phyloP scores from a whole-genome alignment of 176 grass and related monocot genomes.

The Panicum miliaceum region DNA sequence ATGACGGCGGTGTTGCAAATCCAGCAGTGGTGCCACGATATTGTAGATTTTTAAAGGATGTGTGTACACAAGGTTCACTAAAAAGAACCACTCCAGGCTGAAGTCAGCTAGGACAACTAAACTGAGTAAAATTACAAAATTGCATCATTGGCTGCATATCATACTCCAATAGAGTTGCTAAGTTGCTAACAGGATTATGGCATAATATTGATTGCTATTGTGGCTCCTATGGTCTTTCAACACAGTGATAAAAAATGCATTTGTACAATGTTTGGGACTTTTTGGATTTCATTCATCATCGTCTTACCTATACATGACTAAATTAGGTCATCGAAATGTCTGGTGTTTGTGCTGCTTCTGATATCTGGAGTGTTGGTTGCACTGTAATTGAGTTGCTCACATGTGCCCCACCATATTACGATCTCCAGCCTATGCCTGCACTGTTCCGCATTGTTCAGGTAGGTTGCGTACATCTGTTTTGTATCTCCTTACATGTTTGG shows the following conservation, averaged over 20 bases:
- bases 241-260: background rate
- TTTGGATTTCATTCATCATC: constrained; percentile 21
- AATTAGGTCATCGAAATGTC: constrained; percentile 97
- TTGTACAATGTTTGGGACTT: background rate
- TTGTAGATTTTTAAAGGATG: background rate
- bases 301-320: constrained; percentile 8
- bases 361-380: constrained; percentile 99
- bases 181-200: background rate
- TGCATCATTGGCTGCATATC: background rate
- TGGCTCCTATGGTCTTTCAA: constrained; percentile 11
- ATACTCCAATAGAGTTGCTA: background rate
- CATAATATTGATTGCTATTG: constrained; percentile 1
- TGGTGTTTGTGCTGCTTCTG: constrained; percentile 94
- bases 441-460: constrained; percentile 99
- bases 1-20: background rate
- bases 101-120: background rate
- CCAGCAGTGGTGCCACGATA: constrained; percentile 3
- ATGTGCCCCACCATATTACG: constrained; percentile 96
- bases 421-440: constrained; percentile 99
- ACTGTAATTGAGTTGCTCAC: constrained; percentile 98
- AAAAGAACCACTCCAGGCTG: background rate
- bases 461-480: constrained; percentile 33
- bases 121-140: constrained; percentile 14
- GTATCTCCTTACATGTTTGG: background rate
- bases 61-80: background rate